Evolutionary conservation across 306 rosid genomes (phyloP), one percentile per base, ranked within the genome.

Genomic region (Lathyrus sativus): DNA sequence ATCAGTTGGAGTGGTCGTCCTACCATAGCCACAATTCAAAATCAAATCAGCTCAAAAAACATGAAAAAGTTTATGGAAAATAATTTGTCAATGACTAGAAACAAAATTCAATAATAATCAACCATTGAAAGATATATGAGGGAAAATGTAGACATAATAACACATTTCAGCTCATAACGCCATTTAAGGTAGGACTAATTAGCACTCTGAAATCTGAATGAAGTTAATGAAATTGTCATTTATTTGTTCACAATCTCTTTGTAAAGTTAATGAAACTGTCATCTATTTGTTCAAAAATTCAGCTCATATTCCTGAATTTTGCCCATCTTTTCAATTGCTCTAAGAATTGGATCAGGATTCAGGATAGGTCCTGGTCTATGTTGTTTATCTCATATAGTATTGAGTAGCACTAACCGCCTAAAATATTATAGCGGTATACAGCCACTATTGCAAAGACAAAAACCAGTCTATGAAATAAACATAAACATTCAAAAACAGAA

Each of bases 1-100:
- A 19, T 88, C 91, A 1, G 57, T 43, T n/a, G 95, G 85, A 11
- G 82, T 76, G 50, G 78, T 73, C 61, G 85, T 89, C 74, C 96
- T 89, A 84, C 38, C 31, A 74, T 3, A 1, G 29, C 26, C 11
- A 55, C 37, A 31, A 38, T 19, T 17, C 33, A 68, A 68, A 77
- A 42, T 70, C 76, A 78, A 77, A 42, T 70, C 78, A 78, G 63
- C 43, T 24, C 15, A 28, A 64, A 43, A 51, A 67, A 38, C 60
- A 65, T 18, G 41, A 29, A 13, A 37, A 70, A 15, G 13, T 14
- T 6, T 58, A 3, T 8, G 29, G 22, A 11, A 12, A 37, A 28
- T 57, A 13, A 2, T 10, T 50, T 45, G 68, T 37, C 8, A 43
- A 76, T 15, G 13, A 42, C 22, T 24, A 19, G n/a, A 38, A 65